Evolutionary conservation across 306 rosid species (phyloP), one percentile per base, ranked within the genome.

Genomic region (Lupinus albus): DNA sequence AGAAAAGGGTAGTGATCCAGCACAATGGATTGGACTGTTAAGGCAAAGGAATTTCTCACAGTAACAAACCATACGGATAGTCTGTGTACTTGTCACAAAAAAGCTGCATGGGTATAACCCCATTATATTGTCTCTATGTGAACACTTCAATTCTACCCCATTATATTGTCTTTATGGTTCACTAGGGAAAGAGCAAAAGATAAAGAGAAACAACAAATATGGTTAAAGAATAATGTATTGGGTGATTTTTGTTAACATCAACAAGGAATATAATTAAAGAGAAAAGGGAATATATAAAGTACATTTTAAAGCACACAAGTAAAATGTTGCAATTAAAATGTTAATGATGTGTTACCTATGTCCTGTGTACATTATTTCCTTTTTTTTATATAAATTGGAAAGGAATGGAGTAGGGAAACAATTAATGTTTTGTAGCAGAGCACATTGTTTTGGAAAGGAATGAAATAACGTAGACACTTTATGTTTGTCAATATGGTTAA

Each of bases 41-140:
- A 12, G 52, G 70, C 21, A 64, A 64, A 51, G 58, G 74, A 79
- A 57, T 79, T 69, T 36, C 10, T 58, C 11, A 75, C 69, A 55
- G 70, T 67, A 67, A 56, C 68, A 65, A 66, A 54, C 72, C 60
- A 6, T 76, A 71, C 64, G 53, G 78, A 66, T 45, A 18, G 36
- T 75, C 78, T 60, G 8, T 5, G 51, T 55, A 45, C n/a, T 51
- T 52, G 72, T 73, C 78, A 28, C 7, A 25, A 15, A 53, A 79
- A 79, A 48, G 54, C 70, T 69, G 77, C 69, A 39, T 47, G 18
- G n/a, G 2, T 25, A 25, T 25, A 0, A 44, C 15, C 39, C 52
- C 42, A 7, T 69, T 70, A 25, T 76, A 7, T 69, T 70, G 36
- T 76, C 44, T 5, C 25, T 21, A 6, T 15, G 18, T 12, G 2